Evolutionary conservation across 495 filamentous ascomycete genomes (phyloP).

Genomic region (Hyaloscypha variabilis): DNA sequence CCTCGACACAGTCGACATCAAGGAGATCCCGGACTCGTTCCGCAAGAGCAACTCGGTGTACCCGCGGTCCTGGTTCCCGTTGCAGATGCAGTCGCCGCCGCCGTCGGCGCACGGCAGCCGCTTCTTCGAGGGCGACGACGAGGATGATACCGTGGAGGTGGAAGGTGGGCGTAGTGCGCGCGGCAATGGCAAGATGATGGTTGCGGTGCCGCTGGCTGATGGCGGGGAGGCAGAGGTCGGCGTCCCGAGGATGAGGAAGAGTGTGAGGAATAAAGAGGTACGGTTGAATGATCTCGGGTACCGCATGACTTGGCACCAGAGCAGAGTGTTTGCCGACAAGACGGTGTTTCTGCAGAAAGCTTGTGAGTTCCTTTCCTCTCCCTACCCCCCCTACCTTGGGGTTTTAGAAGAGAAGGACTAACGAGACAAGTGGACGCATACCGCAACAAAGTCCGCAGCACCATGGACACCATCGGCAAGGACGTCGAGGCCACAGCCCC

Average conservation of each 20-base stretch:
- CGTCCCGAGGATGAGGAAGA: conserved; percentile 69
- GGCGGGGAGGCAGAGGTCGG: conserved; percentile 67
- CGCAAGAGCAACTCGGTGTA: conserved; percentile 86
- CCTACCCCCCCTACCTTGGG: not conserved
- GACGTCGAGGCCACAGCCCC: conserved; percentile 71
- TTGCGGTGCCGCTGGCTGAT: conserved; percentile 76
- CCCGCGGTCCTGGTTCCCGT: conserved; percentile 85
- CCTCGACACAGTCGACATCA: conserved; percentile 84
- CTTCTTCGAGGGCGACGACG: conserved; percentile 68
- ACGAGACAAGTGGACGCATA: conserved; percentile 95
- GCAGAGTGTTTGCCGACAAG: conserved; percentile 80
- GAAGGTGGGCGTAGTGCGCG: conserved; percentile 24
- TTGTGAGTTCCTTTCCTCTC: conserved; percentile 55
- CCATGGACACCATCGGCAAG: conserved; percentile 73
- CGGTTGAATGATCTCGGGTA: conserved; percentile 91
- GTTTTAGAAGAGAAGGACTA: not conserved
- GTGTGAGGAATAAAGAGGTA: conserved; percentile 74
- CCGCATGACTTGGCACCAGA: conserved; percentile 93
- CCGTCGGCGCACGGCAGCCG: conserved; percentile 62
- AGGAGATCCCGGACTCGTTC: conserved; percentile 93
- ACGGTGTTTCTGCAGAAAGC: conserved; percentile 91
- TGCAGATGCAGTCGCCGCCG: conserved; percentile 81
- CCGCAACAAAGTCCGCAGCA: conserved; percentile 85
- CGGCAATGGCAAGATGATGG: conserved; percentile 51
- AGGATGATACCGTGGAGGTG: conserved; percentile 59